Evolutionary conservation across 371 early-diverging fungal species (phyloP), one percentile per base, ranked within the genome.

Genomic region (Rhizopus delemar): DNA sequence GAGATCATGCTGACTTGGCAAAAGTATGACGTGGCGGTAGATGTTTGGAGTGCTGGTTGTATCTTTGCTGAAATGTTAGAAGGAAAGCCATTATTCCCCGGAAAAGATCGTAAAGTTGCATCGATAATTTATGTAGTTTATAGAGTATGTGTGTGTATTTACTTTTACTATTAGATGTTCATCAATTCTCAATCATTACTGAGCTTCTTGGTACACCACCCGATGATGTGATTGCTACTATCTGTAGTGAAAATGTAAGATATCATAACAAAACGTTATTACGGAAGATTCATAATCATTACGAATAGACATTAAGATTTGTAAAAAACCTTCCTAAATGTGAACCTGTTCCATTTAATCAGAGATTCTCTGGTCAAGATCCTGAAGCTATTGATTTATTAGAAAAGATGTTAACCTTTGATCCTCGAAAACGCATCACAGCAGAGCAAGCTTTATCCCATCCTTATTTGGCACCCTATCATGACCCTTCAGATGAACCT

Each of bases 31-130:
- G 92, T 93, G 46, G 94, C 90, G n/a, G 94, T 99, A 35, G 99
- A 99, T 78, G 94, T 99, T 68, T 99, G 99, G 99, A 93, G 94
- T 75, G 84, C 97, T n/a, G 99, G 99, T 22, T 99, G 99, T 78
- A 99, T 99, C 57, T 91, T 99, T 67, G 95, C 96, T 35, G 99
- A 99, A 79, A 94, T 99, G 88, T 74, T 97, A 45, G 93, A 93
- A 69, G 93, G 93, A 67, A 93, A 91, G 73, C 97, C 99, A 15
- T 69, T 99, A 46, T 99, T 99, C 82, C 94, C 97, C 22, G 99
- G 92, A 45, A 92, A 94, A 66, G 97, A 97, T 78, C 95, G 91
- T 90, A 83, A 77, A 86, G 80, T 22, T 22, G 16, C 60, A 15
- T 5, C 39, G 36, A 33, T 35, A 53, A 15, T 9, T 6, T 36